Conservation (phyloP, 2,329 filamentous ascomycete species). For the Amauroascus verrucosus region DNA sequence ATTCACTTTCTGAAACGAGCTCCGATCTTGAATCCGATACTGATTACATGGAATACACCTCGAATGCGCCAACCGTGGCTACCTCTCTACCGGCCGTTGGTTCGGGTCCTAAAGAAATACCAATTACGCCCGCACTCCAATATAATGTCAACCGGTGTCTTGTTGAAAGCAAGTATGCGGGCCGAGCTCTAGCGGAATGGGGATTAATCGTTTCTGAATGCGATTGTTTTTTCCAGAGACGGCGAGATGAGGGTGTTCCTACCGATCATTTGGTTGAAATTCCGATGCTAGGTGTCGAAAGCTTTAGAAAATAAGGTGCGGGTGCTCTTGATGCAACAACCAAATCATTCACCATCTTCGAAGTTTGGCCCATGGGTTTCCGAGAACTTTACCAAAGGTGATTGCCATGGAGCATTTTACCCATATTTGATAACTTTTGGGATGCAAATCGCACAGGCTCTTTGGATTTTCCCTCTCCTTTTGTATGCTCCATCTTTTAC, state of each 20-base stretch:
- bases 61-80: constrained; percentile 8
- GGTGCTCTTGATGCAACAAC: no score
- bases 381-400: not conserved
- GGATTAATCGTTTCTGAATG: constrained; percentile 51
- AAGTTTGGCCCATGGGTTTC: no score
- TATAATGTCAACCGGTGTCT: not conserved
- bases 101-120: constrained; percentile 22
- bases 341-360: no score
- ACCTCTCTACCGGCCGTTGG: constrained; percentile 10
- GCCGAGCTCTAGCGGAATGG: constrained; percentile 56
- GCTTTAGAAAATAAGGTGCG: constrained; percentile 39
- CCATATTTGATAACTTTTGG: not conserved
- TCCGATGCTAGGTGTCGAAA: constrained; percentile 52
- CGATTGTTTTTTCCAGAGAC: constrained; percentile 53
- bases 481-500: not conserved
- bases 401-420: not conserved
- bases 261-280: constrained; percentile 49
- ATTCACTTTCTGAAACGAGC: constrained; percentile 16
- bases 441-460: no score
- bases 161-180: constrained; percentile 48
- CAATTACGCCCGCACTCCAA: constrained; percentile 16
- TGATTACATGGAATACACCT: constrained; percentile 14
- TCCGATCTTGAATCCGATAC: constrained; percentile 16
- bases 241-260: constrained; percentile 53
- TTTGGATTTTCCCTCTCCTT: not conserved